phyloP scores from a whole-genome alignment of 1,284 basidiomycete genomes.

The Puccinia hordei region DNA sequence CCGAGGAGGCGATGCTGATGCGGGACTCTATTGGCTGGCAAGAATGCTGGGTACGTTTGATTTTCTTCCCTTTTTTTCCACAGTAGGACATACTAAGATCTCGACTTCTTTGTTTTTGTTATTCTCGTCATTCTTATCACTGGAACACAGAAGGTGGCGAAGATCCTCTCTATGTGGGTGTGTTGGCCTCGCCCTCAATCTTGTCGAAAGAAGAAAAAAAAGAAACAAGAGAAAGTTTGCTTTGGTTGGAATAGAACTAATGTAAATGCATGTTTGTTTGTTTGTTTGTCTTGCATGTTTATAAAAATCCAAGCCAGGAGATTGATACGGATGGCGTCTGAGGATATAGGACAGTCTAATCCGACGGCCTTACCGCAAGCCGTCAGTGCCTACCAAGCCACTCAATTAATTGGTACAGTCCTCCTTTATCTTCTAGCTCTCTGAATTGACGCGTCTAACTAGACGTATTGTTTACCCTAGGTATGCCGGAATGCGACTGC shows the following conservation, averaged over 20 bases:
- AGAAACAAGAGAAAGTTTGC: not conserved
- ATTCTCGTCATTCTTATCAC: constrained; percentile 48
- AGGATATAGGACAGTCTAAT: constrained; percentile 81
- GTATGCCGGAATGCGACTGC: constrained; percentile 52
- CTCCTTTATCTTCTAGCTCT: constrained; percentile 37
- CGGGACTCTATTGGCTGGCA: constrained; percentile 77
- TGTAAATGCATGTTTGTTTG: not conserved
- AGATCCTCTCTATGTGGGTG: constrained; percentile 81
- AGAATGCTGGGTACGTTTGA: constrained; percentile 55
- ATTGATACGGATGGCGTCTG: constrained; percentile 79
- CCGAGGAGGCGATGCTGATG: constrained; percentile 75
- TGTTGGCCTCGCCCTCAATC: constrained; percentile 66
- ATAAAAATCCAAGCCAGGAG: constrained; percentile 62
- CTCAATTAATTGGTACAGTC: constrained; percentile 77
- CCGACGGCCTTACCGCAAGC: constrained; percentile 64
- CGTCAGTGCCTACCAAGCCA: constrained; percentile 75
- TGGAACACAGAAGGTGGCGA: constrained; percentile 73
- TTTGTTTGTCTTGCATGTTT: constrained; percentile 2
- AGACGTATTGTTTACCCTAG: constrained; percentile 9
- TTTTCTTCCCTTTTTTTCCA: no score
- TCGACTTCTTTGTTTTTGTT: constrained; percentile 58
- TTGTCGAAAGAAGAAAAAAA: not conserved
- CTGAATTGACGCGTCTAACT: not conserved
- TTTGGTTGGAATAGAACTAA: not conserved
- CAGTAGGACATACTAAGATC: not conserved